Base-by-base conservation (phyloP, 2,329 filamentous ascomycete genomes). In the Penicillium expansum region DNA sequence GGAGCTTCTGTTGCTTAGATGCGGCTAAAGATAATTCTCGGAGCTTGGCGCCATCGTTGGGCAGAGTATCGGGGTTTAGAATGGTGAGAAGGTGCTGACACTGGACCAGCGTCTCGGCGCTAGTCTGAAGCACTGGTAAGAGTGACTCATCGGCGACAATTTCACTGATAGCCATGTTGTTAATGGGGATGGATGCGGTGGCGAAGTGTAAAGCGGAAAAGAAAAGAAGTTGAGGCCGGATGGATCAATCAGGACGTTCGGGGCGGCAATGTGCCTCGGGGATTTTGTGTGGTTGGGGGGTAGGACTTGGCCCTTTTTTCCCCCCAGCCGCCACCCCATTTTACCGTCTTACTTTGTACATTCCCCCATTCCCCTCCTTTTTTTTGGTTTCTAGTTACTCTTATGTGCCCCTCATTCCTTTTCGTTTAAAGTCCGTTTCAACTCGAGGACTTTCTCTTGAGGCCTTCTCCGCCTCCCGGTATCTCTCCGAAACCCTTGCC, bases 1-100 rank as follows among this genome's bases (percentile, higher is more conserved):
- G 83, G 1, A 86, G 79, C 71, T 94, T 95, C 72, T 95, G 91
- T 69, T 90, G 86, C 69, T 86, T 88, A 8, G 87, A 87, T 30
- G 90, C 80, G 56, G 85, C 83, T 29, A 83, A 75, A 63, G 83
- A 81, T 41, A 79, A 70, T 24, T 80, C 78, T 33, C 83, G 79
- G 9, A 79, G 75, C 22, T 76, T 67, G 37, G 79, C 78, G 8
- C 79, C 74, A 22, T 77, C 68, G 35, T 79, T 73, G 6, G 66
- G 62, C 13, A 68, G 48, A 47, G 73, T 69, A 44, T 80, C 73
- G 47, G 80, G 78, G 48, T 80, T 76, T 44, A 91, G 79, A 55
- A 92, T 81, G 39, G 77, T 67, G 45, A 83, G 72, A 43, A 83
- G 75, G 27, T 79, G 78, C 62, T 89, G 80, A 55, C 89, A 90